Conservation (phyloP, 2,329 filamentous ascomycete species). For the Ophiostoma sp. region DNA sequence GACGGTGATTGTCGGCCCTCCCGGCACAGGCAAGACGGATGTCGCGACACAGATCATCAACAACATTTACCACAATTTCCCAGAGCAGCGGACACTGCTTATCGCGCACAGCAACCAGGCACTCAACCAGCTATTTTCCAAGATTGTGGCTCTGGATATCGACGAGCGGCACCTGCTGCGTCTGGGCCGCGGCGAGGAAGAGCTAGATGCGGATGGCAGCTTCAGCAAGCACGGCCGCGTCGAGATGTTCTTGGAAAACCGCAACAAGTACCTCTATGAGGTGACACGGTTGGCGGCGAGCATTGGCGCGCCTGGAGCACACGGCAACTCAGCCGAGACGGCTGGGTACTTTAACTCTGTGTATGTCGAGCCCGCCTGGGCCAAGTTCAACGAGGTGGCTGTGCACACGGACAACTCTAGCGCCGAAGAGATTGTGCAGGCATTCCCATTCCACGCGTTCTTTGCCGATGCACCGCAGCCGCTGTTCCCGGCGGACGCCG, state of each 20-base stretch:
- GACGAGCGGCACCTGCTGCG: slow-evolving; percentile 90
- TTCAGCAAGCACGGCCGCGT: slow-evolving; percentile 95
- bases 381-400: slow-evolving; percentile 67
- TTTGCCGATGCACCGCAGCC: slow-evolving; percentile 85
- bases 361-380: slow-evolving; percentile 84
- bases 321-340: slow-evolving; percentile 92
- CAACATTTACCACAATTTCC: slow-evolving; percentile 98
- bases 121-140: slow-evolving; percentile 93
- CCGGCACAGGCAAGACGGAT: slow-evolving; percentile 98
- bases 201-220: slow-evolving; percentile 75
- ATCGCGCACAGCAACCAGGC: slow-evolving; percentile 98
- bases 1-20: slow-evolving; percentile 89
- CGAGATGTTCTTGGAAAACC: slow-evolving; percentile 89
- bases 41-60: slow-evolving; percentile 98
- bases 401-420: slow-evolving; percentile 31
- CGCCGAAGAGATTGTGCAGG: slow-evolving; percentile 57
- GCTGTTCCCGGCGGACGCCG: slow-evolving; percentile 64
- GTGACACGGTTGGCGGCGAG: slow-evolving; percentile 81
- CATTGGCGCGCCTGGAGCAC: slow-evolving; percentile 83
- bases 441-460: slow-evolving; percentile 84
- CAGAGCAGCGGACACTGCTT: slow-evolving; percentile 81
- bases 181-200: slow-evolving; percentile 91
- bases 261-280: slow-evolving; percentile 70
- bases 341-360: slow-evolving; percentile 94
- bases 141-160: slow-evolving; percentile 93